Evolutionary conservation across 2,329 filamentous ascomycete species (phyloP).

Genomic region (Cladosporium phlei): DNA sequence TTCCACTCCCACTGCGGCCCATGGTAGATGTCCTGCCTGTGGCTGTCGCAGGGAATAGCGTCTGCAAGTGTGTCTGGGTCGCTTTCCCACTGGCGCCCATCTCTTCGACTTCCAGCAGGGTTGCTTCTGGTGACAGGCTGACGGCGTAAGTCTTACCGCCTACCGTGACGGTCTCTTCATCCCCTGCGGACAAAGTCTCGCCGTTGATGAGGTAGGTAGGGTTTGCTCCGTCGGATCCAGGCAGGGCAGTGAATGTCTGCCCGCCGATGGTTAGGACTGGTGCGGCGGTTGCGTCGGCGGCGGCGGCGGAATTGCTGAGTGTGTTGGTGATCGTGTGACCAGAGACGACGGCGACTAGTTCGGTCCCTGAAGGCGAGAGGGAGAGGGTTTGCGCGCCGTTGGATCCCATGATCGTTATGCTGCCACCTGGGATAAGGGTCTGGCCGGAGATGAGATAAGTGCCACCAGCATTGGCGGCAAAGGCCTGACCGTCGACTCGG

Average conservation of each 20-base stretch:
- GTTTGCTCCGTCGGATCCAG: slow-evolving; percentile 21
- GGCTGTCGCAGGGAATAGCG: slow-evolving; percentile 37
- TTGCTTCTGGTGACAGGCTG: slow-evolving; percentile 33
- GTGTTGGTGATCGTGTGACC: slow-evolving; percentile 30
- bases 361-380: slow-evolving; percentile 30
- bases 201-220: slow-evolving; percentile 37
- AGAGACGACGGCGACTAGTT: slow-evolving; percentile 19
- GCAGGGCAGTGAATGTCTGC: slow-evolving; percentile 27
- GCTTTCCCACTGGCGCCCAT: slow-evolving; percentile 29
- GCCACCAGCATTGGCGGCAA: slow-evolving; percentile 24
- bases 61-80: slow-evolving; percentile 28
- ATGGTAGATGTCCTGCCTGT: slow-evolving; percentile 23
- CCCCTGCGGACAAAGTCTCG: slow-evolving; percentile 36
- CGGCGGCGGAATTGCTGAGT: slow-evolving; percentile 34
- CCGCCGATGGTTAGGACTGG: slow-evolving; percentile 30
- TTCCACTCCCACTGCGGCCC: not conserved
- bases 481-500: slow-evolving; percentile 26
- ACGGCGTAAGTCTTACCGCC: slow-evolving; percentile 26
- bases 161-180: slow-evolving; percentile 27
- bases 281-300: slow-evolving; percentile 25
- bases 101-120: slow-evolving; percentile 34
- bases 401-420: slow-evolving; percentile 21
- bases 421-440: slow-evolving; percentile 25
- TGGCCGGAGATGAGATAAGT: slow-evolving; percentile 26
- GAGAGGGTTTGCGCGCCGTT: slow-evolving; percentile 28